Conservation (phyloP, 495 filamentous ascomycete species). For the Antarctomyces pellizariae region DNA sequence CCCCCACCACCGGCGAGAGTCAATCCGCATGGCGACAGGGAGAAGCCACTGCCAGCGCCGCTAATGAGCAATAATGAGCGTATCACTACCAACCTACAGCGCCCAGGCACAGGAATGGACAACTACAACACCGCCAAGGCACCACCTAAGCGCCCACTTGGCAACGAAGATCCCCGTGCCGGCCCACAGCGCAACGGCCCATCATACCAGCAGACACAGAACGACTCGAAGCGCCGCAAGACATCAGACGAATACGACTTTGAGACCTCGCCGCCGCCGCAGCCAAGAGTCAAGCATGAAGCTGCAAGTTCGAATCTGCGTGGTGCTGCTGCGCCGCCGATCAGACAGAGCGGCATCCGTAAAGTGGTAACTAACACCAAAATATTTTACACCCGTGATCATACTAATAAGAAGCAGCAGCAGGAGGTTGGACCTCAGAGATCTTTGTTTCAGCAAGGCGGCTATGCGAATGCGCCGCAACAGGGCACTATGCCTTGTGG, state of each 20-base stretch:
- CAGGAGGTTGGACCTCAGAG: conserved; percentile 37
- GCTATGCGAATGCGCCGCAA: conserved; percentile 31
- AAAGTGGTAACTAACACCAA: conserved; percentile 31
- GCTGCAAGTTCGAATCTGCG: no score
- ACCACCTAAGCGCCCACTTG: conserved; percentile 23
- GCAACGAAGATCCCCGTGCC: conserved; percentile 26
- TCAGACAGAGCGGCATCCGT: conserved; percentile 56
- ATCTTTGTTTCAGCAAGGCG: conserved; percentile 36
- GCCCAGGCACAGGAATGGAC: not conserved
- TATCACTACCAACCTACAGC: no score
- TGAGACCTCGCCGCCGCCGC: conserved; percentile 18
- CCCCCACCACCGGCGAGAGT: conserved; percentile 26
- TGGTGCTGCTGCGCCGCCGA: no score
- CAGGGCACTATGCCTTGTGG: conserved; percentile 9
- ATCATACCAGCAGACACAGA: conserved; percentile 20
- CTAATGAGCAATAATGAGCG: not conserved
- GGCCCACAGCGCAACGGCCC: conserved; percentile 23
- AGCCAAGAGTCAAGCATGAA: no score
- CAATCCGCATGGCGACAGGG: conserved; percentile 23
- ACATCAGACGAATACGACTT: conserved; percentile 29
- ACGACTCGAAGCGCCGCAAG: conserved; percentile 34
- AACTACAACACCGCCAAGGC: conserved; percentile 20
- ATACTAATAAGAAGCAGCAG: no score
- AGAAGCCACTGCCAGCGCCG: not conserved
- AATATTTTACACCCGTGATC: conserved; percentile 1